A percentile compares a stretch with the other conserved stretches of the same genome.
These are phyloP conservation scores for Boletellus deceptivus DNA, from an alignment of 1,284 basidiomycete genomes.

Conservation along the genomic window DNA sequence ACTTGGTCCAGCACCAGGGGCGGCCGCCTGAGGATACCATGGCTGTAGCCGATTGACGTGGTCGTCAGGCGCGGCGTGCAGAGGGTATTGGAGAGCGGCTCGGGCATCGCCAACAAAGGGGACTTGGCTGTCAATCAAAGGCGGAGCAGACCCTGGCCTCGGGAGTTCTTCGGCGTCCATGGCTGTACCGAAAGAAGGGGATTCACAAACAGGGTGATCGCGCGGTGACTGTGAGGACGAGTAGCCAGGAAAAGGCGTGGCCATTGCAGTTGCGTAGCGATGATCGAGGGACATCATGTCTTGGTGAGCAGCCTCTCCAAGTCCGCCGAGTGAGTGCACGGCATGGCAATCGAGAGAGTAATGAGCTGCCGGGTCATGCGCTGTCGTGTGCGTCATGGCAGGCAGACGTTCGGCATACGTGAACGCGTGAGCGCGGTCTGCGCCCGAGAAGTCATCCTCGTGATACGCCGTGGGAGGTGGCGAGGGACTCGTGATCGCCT, in stretches of 20 bases:
- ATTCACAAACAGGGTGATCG: constrained; percentile 25
- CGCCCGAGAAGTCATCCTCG: constrained; percentile 21
- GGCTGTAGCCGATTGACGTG: constrained; percentile 17
- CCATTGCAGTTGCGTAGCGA: constrained; percentile 19
- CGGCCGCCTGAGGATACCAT: constrained; percentile 26
- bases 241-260: constrained; percentile 34
- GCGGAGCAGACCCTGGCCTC: constrained; percentile 31
- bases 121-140: constrained; percentile 29
- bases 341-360: constrained; percentile 20
- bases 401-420: constrained; percentile 15
- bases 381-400: constrained; percentile 16
- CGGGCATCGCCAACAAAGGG: constrained; percentile 28
- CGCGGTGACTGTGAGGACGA: constrained; percentile 33
- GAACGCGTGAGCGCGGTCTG: constrained; percentile 17
- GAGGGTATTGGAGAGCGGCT: constrained; percentile 19
- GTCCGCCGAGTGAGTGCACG: constrained; percentile 21
- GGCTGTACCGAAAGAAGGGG: constrained; percentile 27
- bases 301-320: constrained; percentile 18
- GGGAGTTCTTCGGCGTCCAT: constrained; percentile 22
- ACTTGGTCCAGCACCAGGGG: constrained; percentile 22
- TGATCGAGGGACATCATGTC: constrained; percentile 26
- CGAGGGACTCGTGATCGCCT: constrained; percentile 22
- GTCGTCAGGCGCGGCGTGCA: constrained; percentile 17
- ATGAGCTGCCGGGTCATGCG: constrained; percentile 12
- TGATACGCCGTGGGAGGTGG: constrained; percentile 26